Evolutionary conservation across 192 early-diverging fungal species (phyloP).

Genomic region (Coemansia erecta): DNA sequence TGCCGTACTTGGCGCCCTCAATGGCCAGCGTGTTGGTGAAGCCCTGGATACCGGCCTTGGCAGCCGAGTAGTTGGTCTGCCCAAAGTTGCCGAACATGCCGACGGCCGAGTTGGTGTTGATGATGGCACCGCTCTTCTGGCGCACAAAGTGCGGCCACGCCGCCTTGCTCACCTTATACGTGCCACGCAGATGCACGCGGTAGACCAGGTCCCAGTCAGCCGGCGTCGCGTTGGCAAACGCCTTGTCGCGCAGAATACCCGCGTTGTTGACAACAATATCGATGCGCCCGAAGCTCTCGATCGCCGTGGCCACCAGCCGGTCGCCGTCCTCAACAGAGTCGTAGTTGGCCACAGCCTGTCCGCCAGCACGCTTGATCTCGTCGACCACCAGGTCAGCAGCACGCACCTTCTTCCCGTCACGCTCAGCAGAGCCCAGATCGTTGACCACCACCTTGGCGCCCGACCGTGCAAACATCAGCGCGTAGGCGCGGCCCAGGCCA

Average conservation of each 20-base stretch:
- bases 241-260: constrained; percentile 94
- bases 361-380: constrained; percentile 78
- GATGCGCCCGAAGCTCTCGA: constrained; percentile 76
- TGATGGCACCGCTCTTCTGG: constrained; percentile 93
- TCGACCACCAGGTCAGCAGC: constrained; percentile 77
- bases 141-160: constrained; percentile 93
- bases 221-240: constrained; percentile 87
- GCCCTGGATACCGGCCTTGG: constrained; percentile 90
- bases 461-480: constrained; percentile 75
- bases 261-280: constrained; percentile 96
- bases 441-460: constrained; percentile 93
- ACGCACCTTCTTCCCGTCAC: constrained; percentile 40
- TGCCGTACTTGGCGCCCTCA: constrained; percentile 89
- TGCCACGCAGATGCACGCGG: constrained; percentile 85
- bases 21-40: constrained; percentile 88
- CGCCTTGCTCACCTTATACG: constrained; percentile 93
- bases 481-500: constrained; percentile 90
- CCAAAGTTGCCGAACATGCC: constrained; percentile 94
- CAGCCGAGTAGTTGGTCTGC: constrained; percentile 94
- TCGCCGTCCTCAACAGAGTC: constrained; percentile 98
- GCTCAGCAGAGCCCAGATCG: constrained; percentile 70
- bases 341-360: constrained; percentile 86
- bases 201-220: constrained; percentile 94
- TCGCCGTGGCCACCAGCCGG: constrained; percentile 85
- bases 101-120: constrained; percentile 92